phyloP scores from a whole-genome alignment of 2,329 filamentous ascomycete genomes.

The Alternaria viburni region DNA sequence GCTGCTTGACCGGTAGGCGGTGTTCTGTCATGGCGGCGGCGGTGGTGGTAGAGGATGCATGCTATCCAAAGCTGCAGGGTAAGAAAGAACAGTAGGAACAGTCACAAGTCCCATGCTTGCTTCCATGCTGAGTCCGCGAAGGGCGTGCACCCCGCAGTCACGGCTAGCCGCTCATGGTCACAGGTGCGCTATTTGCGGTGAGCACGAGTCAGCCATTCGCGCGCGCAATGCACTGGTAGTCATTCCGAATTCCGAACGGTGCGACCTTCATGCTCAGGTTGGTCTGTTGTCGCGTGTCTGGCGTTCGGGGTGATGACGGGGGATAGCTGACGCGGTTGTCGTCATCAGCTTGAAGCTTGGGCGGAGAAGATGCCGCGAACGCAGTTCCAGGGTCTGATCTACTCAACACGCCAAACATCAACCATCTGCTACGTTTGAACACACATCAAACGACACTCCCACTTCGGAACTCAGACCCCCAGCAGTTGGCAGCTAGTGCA shows the following conservation, averaged over 20 bases:
- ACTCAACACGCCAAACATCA: background rate
- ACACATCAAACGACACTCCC: background rate
- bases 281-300: background rate
- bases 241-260: constrained; percentile 7
- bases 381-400: background rate
- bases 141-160: constrained; percentile 22
- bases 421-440: background rate
- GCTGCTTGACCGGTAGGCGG: constrained; percentile 48
- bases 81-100: background rate
- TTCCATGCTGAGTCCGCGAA: constrained; percentile 12
- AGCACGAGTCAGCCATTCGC: constrained; percentile 4
- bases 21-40: constrained; percentile 45
- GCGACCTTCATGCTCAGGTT: background rate
- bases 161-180: constrained; percentile 16
- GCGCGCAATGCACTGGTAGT: background rate
- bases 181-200: constrained; percentile 12
- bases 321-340: background rate
- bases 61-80: constrained; percentile 2
- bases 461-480: background rate
- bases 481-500: background rate
- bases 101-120: constrained; percentile 2
- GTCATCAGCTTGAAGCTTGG: background rate
- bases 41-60: constrained; percentile 11
- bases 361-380: background rate
- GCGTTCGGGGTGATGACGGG: background rate